Percentiles rank a stretch among this genome's conserved stretches.
phyloP scores from a whole-genome alignment of 495 filamentous ascomycete genomes.

The Clavariopsis aquatica region DNA sequence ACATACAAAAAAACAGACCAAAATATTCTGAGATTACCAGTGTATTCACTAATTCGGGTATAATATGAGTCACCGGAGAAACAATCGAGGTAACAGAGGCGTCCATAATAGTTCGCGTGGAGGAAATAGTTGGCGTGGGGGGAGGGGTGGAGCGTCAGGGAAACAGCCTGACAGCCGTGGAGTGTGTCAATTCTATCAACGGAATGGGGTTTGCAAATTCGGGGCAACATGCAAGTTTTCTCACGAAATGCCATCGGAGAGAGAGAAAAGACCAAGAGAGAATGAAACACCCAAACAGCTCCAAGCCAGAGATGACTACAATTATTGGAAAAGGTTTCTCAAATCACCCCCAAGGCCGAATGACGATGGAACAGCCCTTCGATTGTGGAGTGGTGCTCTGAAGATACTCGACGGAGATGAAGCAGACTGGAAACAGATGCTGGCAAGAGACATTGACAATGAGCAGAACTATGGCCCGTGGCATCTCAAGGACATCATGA shows the following conservation, averaged over 20 bases:
- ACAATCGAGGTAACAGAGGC: too few species aligned
- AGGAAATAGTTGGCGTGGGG: slow-evolving; percentile 4
- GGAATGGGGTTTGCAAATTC: slow-evolving; percentile 10
- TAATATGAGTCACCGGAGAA: too few species aligned
- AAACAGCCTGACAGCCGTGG: not conserved
- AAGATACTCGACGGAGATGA: slow-evolving; percentile 14
- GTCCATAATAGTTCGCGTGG: not conserved
- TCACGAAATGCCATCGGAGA: slow-evolving; percentile 1
- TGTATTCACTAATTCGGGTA: too few species aligned
- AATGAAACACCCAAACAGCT: slow-evolving; percentile 14
- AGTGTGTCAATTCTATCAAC: slow-evolving; percentile 5
- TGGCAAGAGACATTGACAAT: slow-evolving; percentile 5
- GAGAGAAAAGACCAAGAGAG: not conserved
- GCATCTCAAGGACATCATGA: not conserved
- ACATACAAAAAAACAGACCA: too few species aligned
- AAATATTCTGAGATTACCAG: too few species aligned
- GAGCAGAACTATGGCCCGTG: slow-evolving; percentile 1
- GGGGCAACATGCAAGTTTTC: slow-evolving; percentile 16
- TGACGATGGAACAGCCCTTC: slow-evolving; percentile 5
- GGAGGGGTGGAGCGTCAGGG: not conserved
- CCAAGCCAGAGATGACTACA: slow-evolving; percentile 9
- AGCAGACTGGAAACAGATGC: slow-evolving; percentile 12
- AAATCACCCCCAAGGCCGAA: slow-evolving; percentile 4
- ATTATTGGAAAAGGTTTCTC: slow-evolving; percentile 7
- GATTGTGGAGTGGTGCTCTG: slow-evolving; percentile 8